Conservation (phyloP, 2,329 filamentous ascomycete species). For the Hypoxylon sp. region DNA sequence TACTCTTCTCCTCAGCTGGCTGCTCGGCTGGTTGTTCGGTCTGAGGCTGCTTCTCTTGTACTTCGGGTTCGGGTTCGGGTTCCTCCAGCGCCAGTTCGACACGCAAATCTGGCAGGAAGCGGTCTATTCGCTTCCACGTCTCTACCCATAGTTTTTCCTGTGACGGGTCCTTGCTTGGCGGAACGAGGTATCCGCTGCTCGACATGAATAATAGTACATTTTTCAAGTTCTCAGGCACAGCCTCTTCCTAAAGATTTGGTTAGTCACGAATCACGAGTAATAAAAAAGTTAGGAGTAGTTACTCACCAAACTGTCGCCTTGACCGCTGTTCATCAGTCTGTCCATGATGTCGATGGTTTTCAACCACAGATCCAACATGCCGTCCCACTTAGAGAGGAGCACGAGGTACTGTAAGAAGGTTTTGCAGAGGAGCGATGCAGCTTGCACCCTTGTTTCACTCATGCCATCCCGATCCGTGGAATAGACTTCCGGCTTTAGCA, state of each 20-base stretch:
- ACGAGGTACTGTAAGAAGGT: conserved; percentile 96
- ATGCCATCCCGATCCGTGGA: conserved; percentile 91
- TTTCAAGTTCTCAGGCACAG: conserved; percentile 93
- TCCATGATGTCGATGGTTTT: conserved; percentile 96
- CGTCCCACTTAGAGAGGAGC: conserved; percentile 84
- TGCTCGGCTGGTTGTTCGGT: conserved; percentile 19
- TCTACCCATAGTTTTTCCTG: conserved; percentile 72
- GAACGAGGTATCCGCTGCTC: conserved; percentile 84
- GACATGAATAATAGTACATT: conserved; percentile 97
- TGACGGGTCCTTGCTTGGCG: conserved; percentile 70
- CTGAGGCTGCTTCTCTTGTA: conserved; percentile 15
- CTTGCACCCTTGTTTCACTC: conserved; percentile 94
- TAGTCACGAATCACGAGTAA: conserved; percentile 26
- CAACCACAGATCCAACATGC: conserved; percentile 92
- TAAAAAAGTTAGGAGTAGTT: not conserved
- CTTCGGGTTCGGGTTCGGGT: conserved; percentile 36
- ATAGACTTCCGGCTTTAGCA: conserved; percentile 95
- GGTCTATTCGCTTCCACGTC: conserved; percentile 75
- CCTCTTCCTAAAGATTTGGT: conserved; percentile 77
- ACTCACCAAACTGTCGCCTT: conserved; percentile 87
- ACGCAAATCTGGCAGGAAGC: conserved; percentile 72
- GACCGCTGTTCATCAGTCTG: conserved; percentile 93
- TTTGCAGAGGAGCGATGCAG: conserved; percentile 90
- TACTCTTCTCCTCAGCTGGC: conserved; percentile 20
- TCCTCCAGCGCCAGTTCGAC: conserved; percentile 69